Percentiles rank a stretch among this genome's conserved stretches.
Evolutionary conservation across 148 eudicot species (phyloP).

Genomic region (Pharnaceum exiguum): DNA sequence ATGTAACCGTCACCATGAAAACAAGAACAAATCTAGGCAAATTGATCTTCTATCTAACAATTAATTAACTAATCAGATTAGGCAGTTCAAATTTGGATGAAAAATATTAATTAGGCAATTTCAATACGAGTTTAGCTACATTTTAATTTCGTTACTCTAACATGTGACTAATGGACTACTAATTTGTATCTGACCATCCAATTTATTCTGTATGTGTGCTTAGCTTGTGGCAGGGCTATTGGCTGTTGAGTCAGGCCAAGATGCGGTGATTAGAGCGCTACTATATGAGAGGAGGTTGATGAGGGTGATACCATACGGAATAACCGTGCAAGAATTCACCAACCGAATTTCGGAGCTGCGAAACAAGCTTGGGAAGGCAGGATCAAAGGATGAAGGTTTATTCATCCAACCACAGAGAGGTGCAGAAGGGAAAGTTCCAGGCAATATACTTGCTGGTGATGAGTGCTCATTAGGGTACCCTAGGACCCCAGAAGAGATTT

Average conservation of each 20-base stretch:
- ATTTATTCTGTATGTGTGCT: background rate
- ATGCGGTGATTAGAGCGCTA: conserved; percentile 65
- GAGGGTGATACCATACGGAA: conserved; percentile 50
- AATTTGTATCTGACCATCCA: background rate
- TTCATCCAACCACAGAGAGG: conserved; percentile 27
- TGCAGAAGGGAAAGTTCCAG: conserved; percentile 43
- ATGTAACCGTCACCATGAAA: too few species aligned
- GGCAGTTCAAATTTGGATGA: too few species aligned
- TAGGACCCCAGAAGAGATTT: conserved; percentile 68
- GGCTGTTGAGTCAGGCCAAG: conserved; percentile 90
- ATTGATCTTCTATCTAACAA: background rate
- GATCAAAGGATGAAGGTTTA: conserved; percentile 71
- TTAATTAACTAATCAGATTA: background rate
- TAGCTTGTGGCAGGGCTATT: conserved; percentile 79
- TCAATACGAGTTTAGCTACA: too few species aligned
- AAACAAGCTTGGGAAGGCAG: conserved; percentile 49
- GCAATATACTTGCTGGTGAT: conserved; percentile 70
- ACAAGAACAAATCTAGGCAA: too few species aligned
- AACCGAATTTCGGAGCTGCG: conserved; percentile 51
- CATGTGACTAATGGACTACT: too few species aligned
- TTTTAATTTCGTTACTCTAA: too few species aligned
- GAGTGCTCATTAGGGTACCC: conserved; percentile 43
- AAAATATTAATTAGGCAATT: too few species aligned
- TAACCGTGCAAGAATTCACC: conserved; percentile 70
- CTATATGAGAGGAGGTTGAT: conserved; percentile 45